Conservation (phyloP, 2,329 filamentous ascomycete species). For the Cladobotryum mycophilum region DNA sequence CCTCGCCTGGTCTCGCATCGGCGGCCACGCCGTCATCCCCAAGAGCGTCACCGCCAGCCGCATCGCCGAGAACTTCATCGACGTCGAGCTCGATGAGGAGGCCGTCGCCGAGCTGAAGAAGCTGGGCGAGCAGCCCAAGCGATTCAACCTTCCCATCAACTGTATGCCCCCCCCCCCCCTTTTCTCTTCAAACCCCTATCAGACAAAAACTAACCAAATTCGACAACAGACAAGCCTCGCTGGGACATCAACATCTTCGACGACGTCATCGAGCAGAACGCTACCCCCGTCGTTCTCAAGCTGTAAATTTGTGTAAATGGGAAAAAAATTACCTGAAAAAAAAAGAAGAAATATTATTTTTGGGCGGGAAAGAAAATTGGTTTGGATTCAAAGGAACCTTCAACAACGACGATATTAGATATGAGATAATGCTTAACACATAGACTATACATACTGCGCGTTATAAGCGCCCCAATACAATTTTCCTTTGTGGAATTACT, state of each 20-base stretch:
- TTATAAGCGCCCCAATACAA: too few relatives aligned
- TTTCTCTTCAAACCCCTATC: not conserved
- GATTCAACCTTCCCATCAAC: slow-evolving; percentile 39
- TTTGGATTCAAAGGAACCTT: too few relatives aligned
- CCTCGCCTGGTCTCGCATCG: slow-evolving; percentile 52
- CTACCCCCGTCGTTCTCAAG: slow-evolving; percentile 40
- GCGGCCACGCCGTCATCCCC: slow-evolving; percentile 66
- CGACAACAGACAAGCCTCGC: slow-evolving; percentile 37
- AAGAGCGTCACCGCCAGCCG: slow-evolving; percentile 64
- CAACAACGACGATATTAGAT: too few relatives aligned
- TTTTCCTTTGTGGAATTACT: too few relatives aligned
- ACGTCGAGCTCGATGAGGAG: slow-evolving; percentile 53
- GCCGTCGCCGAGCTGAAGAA: slow-evolving; percentile 56
- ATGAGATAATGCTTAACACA: too few relatives aligned
- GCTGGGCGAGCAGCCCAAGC: slow-evolving; percentile 47
- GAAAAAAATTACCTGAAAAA: not conserved
- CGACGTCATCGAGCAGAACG: slow-evolving; percentile 45
- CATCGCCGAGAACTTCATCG: slow-evolving; percentile 64
- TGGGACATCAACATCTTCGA: slow-evolving; percentile 53
- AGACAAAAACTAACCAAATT: not conserved
- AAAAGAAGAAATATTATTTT: not conserved
- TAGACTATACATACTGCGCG: too few relatives aligned
- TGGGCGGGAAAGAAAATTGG: too few relatives aligned
- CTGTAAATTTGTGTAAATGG: too few relatives aligned
- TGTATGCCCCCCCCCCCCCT: slow-evolving; percentile 25